phyloP scores from a whole-genome alignment of 805 yeast species.

The Barnettozyma pratensis region DNA sequence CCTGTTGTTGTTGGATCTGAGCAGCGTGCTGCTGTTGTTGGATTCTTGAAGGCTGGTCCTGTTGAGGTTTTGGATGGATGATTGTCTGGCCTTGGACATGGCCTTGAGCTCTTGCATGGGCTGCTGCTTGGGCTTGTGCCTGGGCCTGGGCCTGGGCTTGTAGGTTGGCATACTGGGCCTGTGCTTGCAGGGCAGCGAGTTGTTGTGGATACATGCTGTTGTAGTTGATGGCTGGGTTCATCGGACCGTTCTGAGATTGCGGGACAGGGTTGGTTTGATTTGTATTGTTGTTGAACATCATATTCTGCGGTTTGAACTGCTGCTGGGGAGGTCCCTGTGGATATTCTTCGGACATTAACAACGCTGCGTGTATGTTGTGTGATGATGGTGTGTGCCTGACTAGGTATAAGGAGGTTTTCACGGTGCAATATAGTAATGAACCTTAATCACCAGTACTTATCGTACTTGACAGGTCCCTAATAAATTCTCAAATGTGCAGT shows the following conservation, averaged over 20 bases:
- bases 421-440: too few relatives aligned
- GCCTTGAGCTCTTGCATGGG: not conserved
- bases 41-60: not conserved
- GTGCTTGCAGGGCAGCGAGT: constrained; percentile 15
- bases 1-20: not conserved
- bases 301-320: not conserved
- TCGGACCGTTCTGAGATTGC: not conserved
- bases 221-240: constrained; percentile 6
- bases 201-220: constrained; percentile 11
- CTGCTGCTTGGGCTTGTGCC: constrained; percentile 3
- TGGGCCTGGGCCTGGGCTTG: constrained; percentile 11
- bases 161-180: constrained; percentile 13
- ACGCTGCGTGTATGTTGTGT: too few relatives aligned
- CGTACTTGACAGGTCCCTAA: too few relatives aligned
- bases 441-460: too few relatives aligned
- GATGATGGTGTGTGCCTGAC: too few relatives aligned
- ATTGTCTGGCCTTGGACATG: not conserved
- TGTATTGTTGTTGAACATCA: not conserved
- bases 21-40: constrained; percentile 2
- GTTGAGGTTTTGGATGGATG: not conserved
- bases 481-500: too few relatives aligned
- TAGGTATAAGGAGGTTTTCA: too few relatives aligned
- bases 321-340: not conserved
- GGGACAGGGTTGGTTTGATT: not conserved
- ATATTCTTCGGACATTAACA: not conserved